Evolutionary conservation across 495 filamentous ascomycete genomes (phyloP), one percentile per base, ranked within the genome.

Genomic region (Aspergillus biplanus): DNA sequence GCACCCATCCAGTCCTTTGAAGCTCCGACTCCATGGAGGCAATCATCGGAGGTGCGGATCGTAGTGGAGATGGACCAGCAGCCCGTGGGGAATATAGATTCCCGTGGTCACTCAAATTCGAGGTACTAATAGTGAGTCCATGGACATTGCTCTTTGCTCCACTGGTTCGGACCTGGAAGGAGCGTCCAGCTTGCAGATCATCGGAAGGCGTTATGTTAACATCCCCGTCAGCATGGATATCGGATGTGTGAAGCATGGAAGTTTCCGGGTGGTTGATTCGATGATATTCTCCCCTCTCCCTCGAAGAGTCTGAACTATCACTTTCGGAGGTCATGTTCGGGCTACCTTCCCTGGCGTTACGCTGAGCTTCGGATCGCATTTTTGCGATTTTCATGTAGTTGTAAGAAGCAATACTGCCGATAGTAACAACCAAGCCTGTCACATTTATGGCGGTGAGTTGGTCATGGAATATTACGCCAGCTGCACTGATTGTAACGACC

Each of bases 381-480:
- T 90, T 93, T 32, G 75, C 80, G 61, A 97, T 90, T 71, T 98
- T 98, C 74, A 98, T 89, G 66, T 90, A 97, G 65, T 99, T 99
- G 72, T 99, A 99, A 33, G 87, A 84, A 0, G 78, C 90, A 57
- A 99, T 98, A 50, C 91, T 92, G 33, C 75, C 74, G 54, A 99
- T 92, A 0, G 96, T 99, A 34, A 97, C 85, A n/a, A 93, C 71
- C 11, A 99, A 75, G 5, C 96, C 96, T 5, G 88, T 86, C 0
- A 97, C 74, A 69, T 99, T 99, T 78, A 99, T 86, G 3, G 89
- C 82, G 0, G 95, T 98, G 63, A 99, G 85, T 56, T 84, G 85
- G 69, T 99, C 96, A 67, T 93, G 86, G 78, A 97, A 99, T 6
- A 96, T 87, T 13, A 96, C 73, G 18, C 90, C 91, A 0, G 95